A percentile compares a stretch with the other conserved stretches of the same genome.
Conservation (phyloP, 1,139 yeast species). For the Groenewaldozyma auringiensis region DNA sequence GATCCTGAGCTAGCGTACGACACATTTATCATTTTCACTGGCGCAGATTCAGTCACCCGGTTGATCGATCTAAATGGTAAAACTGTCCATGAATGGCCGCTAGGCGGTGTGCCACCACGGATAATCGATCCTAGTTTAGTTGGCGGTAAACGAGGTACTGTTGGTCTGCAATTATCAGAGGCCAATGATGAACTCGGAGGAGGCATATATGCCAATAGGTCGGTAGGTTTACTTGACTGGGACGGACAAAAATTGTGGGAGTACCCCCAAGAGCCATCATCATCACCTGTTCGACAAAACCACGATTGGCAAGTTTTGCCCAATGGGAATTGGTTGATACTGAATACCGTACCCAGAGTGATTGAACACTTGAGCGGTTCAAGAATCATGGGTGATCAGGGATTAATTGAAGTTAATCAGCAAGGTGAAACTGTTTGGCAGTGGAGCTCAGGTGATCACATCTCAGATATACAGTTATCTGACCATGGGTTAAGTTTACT, state of each 20-base stretch:
- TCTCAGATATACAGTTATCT: not conserved
- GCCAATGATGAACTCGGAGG: not conserved
- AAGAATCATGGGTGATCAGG: not conserved
- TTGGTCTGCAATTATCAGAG: not conserved
- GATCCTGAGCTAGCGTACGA: not conserved
- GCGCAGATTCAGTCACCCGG: not conserved
- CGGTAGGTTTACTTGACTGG: not conserved
- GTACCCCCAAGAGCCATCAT: not conserved
- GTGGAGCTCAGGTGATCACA: not conserved
- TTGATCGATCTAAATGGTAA: not conserved
- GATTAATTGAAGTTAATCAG: not conserved
- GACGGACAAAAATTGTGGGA: not conserved
- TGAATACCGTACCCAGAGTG: not conserved
- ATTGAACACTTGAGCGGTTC: not conserved
- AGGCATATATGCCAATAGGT: not conserved
- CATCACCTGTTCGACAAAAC: not conserved
- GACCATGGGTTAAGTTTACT: not conserved
- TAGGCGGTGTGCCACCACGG: not conserved
- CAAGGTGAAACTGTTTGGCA: not conserved
- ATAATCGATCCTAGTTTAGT: not conserved
- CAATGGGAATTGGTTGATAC: not conserved
- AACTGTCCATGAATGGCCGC: not conserved
- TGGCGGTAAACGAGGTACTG: not conserved
- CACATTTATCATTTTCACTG: not conserved
- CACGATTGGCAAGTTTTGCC: not conserved